These are phyloP conservation scores for Mycena indigotica DNA, from an alignment of 768 basidiomycete genomes.

Conservation along the genomic window DNA sequence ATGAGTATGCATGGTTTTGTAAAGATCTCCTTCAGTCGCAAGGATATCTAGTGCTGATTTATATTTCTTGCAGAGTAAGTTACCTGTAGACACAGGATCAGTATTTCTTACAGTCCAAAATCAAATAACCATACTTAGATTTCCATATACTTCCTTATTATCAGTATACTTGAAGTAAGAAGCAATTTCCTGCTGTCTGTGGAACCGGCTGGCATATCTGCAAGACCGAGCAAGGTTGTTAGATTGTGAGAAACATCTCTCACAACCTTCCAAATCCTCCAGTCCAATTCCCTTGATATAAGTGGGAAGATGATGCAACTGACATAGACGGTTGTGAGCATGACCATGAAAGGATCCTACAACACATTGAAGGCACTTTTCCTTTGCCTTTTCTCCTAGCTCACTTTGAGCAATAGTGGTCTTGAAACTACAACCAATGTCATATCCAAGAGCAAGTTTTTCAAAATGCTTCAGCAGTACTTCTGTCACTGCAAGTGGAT, in stretches of 20 bases:
- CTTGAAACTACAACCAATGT: conserved; percentile 21
- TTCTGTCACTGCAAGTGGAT: conserved; percentile 6
- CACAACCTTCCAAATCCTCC: conserved; percentile 21
- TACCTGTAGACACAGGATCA: conserved; percentile 1
- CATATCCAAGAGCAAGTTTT: conserved; percentile 4
- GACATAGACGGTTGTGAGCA: conserved; percentile 16
- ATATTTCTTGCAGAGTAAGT: conserved; percentile 11
- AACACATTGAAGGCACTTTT: background rate
- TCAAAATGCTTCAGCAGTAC: conserved; percentile 5
- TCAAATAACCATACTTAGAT: conserved; percentile 2
- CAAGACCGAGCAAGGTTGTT: conserved; percentile 8
- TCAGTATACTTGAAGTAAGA: background rate
- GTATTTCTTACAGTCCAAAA: background rate
- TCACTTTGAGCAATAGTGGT: conserved; percentile 6
- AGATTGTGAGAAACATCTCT: conserved; percentile 11
- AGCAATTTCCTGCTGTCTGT: conserved; percentile 6
- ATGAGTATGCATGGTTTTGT: background rate
- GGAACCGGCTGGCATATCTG: conserved; percentile 8
- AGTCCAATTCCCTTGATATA: conserved; percentile 12
- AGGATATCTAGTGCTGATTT: background rate
- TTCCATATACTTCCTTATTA: conserved; percentile 7
- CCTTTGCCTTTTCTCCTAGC: background rate
- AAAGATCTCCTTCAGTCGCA: background rate
- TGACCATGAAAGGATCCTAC: conserved; percentile 17
- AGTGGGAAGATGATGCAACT: conserved; percentile 11